Base-by-base conservation (phyloP, 2,329 filamentous ascomycete species). In the Emmonsiellopsis sp. region DNA sequence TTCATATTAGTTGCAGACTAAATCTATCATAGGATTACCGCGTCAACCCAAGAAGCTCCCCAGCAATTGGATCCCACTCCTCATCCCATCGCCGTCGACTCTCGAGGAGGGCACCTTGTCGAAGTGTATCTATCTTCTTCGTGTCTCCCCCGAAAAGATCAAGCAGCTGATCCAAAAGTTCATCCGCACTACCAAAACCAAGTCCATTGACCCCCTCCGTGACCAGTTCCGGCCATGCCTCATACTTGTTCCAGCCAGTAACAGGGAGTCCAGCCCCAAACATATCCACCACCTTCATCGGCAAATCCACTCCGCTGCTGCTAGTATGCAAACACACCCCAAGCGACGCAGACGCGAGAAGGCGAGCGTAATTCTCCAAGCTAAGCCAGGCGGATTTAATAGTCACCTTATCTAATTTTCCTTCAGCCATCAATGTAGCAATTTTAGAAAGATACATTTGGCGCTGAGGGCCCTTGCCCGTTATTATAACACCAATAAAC, bases 241-340 rank as follows among this genome's bases (percentile, higher is more conserved):
- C 84, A 64, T 95, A 98, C 2, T 80, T 79, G 31, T 81, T 82
- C 78, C 93, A 97, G 3, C 90, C 92, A 0, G 86, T 84, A 0
- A 98, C 93, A 0, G 93, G 93, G 32, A 98, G 74, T 0, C 92
- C 93, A 0, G 91, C 87, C 2, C 93, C 93, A 67, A 98, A 97
- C 91, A 98, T 96, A 67, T 98, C 93, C 11, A 98, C 91, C 1
- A 98, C 90, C 72, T 98, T 98, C 93, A 98, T 98, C 0, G 93
- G 93, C 17, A 98, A 75, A 69, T 98, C 93, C 0, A 98, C 90
- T 1, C 93, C 93, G 2, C 89, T 95, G 60, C 87, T 94, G 11
- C 90, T 96, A 59, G 83, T 95, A 72, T 98, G 93, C 31, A 98
- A 75, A 53, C 88, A 95, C 27, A 98, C 82, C 8, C 93, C 93